Percentiles rank a stretch among this genome's conserved stretches.
Conservation (phyloP, 106 monocot species). For the Allium fistulosum region DNA sequence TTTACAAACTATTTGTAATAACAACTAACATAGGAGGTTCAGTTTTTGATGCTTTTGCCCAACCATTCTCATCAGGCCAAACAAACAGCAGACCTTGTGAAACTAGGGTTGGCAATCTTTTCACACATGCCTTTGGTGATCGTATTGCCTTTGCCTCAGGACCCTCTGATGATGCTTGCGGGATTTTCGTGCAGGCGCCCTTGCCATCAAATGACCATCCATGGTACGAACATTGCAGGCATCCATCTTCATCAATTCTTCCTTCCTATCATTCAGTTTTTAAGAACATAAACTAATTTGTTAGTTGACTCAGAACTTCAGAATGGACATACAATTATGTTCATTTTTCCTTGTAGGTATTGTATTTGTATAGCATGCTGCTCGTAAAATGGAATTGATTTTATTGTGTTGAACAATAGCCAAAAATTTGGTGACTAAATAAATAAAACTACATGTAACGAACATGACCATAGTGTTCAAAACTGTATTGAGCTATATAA, state of each 20-base stretch:
- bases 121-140: conserved; percentile 56
- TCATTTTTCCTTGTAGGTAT: no score
- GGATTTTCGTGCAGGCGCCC: conserved; percentile 69
- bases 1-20: not conserved
- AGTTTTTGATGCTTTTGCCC: conserved; percentile 70
- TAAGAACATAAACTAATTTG: not conserved
- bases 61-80: conserved; percentile 96
- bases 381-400: no score
- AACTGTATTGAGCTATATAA: no score
- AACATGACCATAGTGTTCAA: no score
- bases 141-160: conserved; percentile 57
- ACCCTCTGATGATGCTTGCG: conserved; percentile 70
- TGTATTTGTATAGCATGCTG: no score
- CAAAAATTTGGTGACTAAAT: no score
- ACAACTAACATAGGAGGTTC: conserved; percentile 57
- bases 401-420: no score
- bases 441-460: no score
- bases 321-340: no score
- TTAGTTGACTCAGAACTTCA: no score
- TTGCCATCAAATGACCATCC: conserved; percentile 90
- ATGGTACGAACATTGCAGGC: conserved; percentile 97
- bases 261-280: conserved; percentile 58
- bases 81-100: conserved; percentile 93
- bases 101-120: conserved; percentile 71
- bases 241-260: conserved; percentile 89